These are phyloP conservation scores for Geopyxis carbonaria DNA, from an alignment of 495 filamentous ascomycete species.

Conservation along the genomic window DNA sequence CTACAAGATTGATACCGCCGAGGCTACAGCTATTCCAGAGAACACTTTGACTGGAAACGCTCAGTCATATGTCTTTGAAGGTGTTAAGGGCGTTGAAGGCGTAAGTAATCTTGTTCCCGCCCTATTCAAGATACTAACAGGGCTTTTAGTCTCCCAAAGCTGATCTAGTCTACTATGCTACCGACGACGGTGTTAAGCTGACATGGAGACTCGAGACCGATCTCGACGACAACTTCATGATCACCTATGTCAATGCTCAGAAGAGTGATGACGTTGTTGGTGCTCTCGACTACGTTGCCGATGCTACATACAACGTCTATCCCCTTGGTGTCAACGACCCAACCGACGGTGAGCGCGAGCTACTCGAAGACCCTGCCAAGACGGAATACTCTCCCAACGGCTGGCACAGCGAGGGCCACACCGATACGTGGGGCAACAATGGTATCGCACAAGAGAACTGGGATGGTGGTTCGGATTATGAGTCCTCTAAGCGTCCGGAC, in stretches of 20 bases:
- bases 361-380: conserved; percentile 29
- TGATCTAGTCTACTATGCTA: conserved; percentile 30
- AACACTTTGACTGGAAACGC: conserved; percentile 7
- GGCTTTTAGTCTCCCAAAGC: conserved; percentile 30
- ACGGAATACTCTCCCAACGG: conserved; percentile 28
- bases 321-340: conserved; percentile 35
- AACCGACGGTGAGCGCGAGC: conserved; percentile 26
- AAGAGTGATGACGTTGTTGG: conserved; percentile 28
- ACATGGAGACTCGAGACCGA: conserved; percentile 37
- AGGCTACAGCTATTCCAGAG: conserved; percentile 11
- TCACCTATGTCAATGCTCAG: conserved; percentile 33
- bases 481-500: conserved; percentile 29
- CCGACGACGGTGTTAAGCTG: conserved; percentile 28
- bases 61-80: conserved; percentile 10
- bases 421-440: conserved; percentile 34
- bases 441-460: conserved; percentile 30
- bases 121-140: not conserved
- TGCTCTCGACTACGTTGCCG: conserved; percentile 33
- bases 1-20: conserved; percentile 8
- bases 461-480: conserved; percentile 25
- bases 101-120: conserved; percentile 2
- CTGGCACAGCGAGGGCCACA: conserved; percentile 32
- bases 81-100: conserved; percentile 14
- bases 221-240: conserved; percentile 33
- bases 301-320: conserved; percentile 32